Conservation (phyloP, 139 green algal genomes). For the Nannochloris sp. region DNA sequence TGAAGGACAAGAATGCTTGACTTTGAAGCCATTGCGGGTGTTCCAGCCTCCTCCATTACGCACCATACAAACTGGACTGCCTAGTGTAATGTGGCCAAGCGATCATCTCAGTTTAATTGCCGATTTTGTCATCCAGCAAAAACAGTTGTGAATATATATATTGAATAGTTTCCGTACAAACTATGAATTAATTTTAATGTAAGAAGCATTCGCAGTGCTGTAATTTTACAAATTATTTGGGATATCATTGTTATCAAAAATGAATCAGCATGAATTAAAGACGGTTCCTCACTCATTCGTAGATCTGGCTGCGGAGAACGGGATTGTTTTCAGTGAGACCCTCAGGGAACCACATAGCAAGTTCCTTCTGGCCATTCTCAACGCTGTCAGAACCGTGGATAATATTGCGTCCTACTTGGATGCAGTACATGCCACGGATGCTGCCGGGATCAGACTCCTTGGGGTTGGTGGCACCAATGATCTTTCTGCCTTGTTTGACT, state of each 20-base stretch:
- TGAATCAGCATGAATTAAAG: neutral
- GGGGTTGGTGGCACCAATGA: conserved; percentile 90
- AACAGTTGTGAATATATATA: neutral
- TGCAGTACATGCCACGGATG: conserved; percentile 80
- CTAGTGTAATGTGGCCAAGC: conserved; percentile 27
- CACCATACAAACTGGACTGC: conserved; percentile 44
- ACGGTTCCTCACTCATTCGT: conserved; percentile 30
- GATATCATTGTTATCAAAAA: too few species aligned
- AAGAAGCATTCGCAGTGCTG: too few species aligned
- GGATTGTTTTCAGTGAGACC: conserved; percentile 40
- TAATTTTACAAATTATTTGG: too few species aligned
- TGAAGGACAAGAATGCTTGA: conserved; percentile 1
- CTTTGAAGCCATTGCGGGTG: conserved; percentile 40
- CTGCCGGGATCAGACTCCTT: conserved; percentile 69
- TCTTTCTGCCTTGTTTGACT: conserved; percentile 66
- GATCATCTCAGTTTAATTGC: conserved; percentile 56
- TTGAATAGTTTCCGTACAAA: too few species aligned
- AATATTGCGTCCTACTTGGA: conserved; percentile 84
- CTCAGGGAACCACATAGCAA: conserved; percentile 95
- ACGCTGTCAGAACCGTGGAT: conserved; percentile 82
- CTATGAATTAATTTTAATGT: too few species aligned
- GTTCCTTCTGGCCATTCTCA: conserved; percentile 90
- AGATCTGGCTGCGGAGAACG: conserved; percentile 30
- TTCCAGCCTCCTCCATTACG: conserved; percentile 43
- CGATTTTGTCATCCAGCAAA: conserved; percentile 32